Evolutionary conservation across 352 stramenopile genomes (phyloP).

Genomic region (Pythium diclinum): DNA sequence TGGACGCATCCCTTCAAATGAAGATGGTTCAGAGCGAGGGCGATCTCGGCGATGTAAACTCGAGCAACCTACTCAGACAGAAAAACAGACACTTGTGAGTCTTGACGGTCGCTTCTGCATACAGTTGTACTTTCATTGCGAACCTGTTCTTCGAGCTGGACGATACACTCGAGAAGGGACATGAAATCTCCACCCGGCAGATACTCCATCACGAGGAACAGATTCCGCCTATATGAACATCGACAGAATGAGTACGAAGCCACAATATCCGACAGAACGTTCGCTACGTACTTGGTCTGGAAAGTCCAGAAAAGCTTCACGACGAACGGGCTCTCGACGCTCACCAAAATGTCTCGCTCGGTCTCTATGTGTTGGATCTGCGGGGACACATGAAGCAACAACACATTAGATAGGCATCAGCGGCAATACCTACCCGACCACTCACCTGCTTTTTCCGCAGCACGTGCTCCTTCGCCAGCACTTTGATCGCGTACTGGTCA

Average conservation of each 20-base stretch:
- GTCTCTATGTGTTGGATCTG: constrained; percentile 85
- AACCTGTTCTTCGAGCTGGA: constrained; percentile 85
- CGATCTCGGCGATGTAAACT: constrained; percentile 87
- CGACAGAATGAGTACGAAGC: neutral
- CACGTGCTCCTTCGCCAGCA: constrained; percentile 87
- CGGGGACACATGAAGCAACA: neutral
- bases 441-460: constrained; percentile 86
- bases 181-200: constrained; percentile 89
- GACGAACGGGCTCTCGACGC: constrained; percentile 87
- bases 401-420: neutral
- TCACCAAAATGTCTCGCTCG: constrained; percentile 86
- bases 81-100: neutral
- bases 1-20: constrained; percentile 85
- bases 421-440: neutral
- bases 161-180: constrained; percentile 85
- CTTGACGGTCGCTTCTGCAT: neutral
- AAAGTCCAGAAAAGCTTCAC: constrained; percentile 92
- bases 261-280: neutral
- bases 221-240: constrained; percentile 44
- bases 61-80: constrained; percentile 53
- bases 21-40: constrained; percentile 82
- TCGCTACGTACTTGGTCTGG: constrained; percentile 84
- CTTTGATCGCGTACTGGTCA: constrained; percentile 90
- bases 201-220: constrained; percentile 92
- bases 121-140: neutral